phyloP scores from a whole-genome alignment of 2,329 filamentous ascomycete species.

The Aspergillus melleus region DNA sequence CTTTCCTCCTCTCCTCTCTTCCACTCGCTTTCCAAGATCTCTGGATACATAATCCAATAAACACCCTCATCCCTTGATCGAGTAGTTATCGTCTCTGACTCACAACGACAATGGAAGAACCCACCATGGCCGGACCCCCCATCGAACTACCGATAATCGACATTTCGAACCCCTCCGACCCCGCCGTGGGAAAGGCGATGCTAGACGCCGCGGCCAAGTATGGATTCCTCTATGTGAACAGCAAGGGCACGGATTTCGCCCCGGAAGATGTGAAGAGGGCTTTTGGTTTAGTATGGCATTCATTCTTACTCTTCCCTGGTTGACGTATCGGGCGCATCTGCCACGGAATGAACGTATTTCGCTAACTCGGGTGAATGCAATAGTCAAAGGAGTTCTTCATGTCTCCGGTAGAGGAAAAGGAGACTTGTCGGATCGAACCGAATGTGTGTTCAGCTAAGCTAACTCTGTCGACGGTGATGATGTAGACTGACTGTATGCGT shows the following conservation, averaged over 20 bases:
- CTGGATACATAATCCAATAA: no score
- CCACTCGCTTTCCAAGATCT: no score
- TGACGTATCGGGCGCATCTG: neutral
- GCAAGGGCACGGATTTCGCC: constrained; percentile 68
- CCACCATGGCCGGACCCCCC: constrained; percentile 18
- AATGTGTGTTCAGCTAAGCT: constrained; percentile 41
- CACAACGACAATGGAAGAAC: constrained; percentile 7
- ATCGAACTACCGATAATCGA: constrained; percentile 77
- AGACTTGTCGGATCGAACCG: constrained; percentile 70
- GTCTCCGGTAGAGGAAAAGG: constrained; percentile 69
- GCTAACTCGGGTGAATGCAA: neutral
- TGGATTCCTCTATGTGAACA: constrained; percentile 88
- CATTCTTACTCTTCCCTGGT: no score
- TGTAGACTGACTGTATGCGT: neutral
- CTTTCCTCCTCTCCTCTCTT: no score
- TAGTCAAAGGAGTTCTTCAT: constrained; percentile 74
- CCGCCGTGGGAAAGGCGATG: constrained; percentile 64
- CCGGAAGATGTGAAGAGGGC: constrained; percentile 65
- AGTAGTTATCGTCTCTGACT: no score
- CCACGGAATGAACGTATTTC: neutral
- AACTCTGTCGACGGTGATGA: neutral
- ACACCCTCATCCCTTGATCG: no score
- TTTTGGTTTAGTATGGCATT: constrained; percentile 67
- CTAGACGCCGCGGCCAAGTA: constrained; percentile 78
- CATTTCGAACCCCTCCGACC: constrained; percentile 63